Conservation (phyloP, 2,329 filamentous ascomycete species). For the Botrytis hyacinthi region DNA sequence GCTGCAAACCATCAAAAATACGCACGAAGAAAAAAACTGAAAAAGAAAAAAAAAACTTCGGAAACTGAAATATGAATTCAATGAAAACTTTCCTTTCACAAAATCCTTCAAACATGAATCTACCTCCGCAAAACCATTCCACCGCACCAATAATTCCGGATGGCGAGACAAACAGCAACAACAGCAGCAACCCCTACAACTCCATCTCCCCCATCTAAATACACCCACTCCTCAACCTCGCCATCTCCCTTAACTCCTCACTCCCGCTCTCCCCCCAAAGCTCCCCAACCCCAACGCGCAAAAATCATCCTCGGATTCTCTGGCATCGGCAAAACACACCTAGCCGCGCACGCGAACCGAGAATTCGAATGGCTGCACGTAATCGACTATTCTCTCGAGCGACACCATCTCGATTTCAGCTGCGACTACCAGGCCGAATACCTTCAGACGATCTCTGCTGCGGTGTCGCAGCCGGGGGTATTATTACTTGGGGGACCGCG, state of each 20-base stretch:
- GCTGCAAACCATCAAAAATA: background rate
- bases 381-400: constrained; percentile 15
- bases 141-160: background rate
- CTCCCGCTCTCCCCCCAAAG: background rate
- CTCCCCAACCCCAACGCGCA: background rate
- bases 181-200: background rate
- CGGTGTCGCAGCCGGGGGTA: constrained; percentile 9
- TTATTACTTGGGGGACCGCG: constrained; percentile 12
- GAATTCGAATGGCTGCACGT: constrained; percentile 19
- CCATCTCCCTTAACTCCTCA: background rate
- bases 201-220: background rate
- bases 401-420: constrained; percentile 5
- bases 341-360: constrained; percentile 16
- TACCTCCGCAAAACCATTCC: background rate
- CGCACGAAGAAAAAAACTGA: too few relatives aligned
- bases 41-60: background rate
- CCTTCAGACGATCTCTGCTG: constrained; percentile 7
- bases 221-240: background rate
- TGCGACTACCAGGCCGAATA: constrained; percentile 1
- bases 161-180: background rate
- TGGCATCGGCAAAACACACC: constrained; percentile 14
- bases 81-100: background rate
- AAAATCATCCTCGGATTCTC: constrained; percentile 16
- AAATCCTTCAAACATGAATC: background rate
- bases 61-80: background rate